Base-by-base conservation (phyloP, 2,329 filamentous ascomycete genomes). In the Aphanocladium album region DNA sequence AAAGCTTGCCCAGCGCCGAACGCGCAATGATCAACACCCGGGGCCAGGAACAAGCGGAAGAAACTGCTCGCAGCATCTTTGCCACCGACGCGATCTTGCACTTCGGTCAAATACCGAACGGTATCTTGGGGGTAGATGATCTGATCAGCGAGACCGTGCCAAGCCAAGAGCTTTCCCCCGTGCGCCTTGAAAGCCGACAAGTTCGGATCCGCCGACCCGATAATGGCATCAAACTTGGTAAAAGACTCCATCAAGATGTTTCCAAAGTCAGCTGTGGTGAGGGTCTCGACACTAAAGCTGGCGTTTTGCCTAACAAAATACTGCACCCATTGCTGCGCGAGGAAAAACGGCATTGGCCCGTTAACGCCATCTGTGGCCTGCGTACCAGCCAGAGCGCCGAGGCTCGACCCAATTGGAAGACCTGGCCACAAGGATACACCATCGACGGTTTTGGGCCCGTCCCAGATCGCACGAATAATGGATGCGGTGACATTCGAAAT, bases 1-100 rank as follows among this genome's bases (percentile, higher is more conserved):
- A 39, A 39, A 39, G 11, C 3, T 11, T 39, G 6, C 12, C 35
- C 35, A 9, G 35, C 35, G 11, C 35, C 35, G 12, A 39, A 39
- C 16, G 35, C 35, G 16, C 83, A 85, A 65, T 84, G 82, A 4
- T 69, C 72, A 72, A 83, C 77, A 1, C 81, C 82, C 1, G 80
- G 80, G 6, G 83, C 75, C 4, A 73, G 68, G 67, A 83, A 83
- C 64, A 81, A 73, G 2, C 74, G 67, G 69, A 82, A 85, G 67
- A 81, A 81, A 17, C 79, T 77, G 2, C 75, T 77, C 45, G 77
- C 76, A 43, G 63, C 49, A 30, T 63, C 60, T 9, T 65, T 62
- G 14, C 63, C 61, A 3, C 67, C 69, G 73, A 82, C 77, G 0
- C 73, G 76, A 2, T 68, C 63, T 11, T 65, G 61, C 0, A 73